Evolutionary conservation across 371 early-diverging fungal genomes (phyloP).

Genomic region (Dinochytrium kinnereticum): DNA sequence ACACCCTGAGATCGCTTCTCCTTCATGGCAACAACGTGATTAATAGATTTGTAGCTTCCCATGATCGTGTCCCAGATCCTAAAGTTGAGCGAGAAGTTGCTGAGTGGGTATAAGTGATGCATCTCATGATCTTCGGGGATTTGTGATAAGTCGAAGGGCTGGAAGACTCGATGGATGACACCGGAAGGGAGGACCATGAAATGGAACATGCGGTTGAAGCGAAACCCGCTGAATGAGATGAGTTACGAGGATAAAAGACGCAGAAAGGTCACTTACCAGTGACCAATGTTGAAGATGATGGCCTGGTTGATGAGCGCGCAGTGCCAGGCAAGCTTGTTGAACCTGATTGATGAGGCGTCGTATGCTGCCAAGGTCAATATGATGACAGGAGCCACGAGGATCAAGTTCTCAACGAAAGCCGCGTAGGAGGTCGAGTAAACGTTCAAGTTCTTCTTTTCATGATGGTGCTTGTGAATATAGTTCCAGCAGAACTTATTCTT

Average conservation of each 20-base stretch:
- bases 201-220: conserved; percentile 15
- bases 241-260: background rate
- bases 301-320: background rate
- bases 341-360: background rate
- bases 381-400: conserved; percentile 23
- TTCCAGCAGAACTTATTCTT: conserved; percentile 33
- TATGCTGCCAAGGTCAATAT: background rate
- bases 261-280: background rate
- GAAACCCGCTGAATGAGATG: conserved; percentile 1
- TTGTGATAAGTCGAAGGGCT: conserved; percentile 23
- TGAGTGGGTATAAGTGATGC: conserved; percentile 23
- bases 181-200: conserved; percentile 10
- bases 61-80: conserved; percentile 11
- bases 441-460: conserved; percentile 19
- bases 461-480: conserved; percentile 24
- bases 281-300: conserved; percentile 24
- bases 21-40: conserved; percentile 18
- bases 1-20: background rate
- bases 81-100: conserved; percentile 21
- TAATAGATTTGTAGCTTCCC: conserved; percentile 14
- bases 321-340: conserved; percentile 11
- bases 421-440: conserved; percentile 30
- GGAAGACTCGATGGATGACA: conserved; percentile 12
- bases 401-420: conserved; percentile 27
- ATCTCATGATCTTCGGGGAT: conserved; percentile 31